These are phyloP conservation scores for Paecilomyces formosus DNA, from an alignment of 2,329 filamentous ascomycete genomes.

Conservation along the genomic window DNA sequence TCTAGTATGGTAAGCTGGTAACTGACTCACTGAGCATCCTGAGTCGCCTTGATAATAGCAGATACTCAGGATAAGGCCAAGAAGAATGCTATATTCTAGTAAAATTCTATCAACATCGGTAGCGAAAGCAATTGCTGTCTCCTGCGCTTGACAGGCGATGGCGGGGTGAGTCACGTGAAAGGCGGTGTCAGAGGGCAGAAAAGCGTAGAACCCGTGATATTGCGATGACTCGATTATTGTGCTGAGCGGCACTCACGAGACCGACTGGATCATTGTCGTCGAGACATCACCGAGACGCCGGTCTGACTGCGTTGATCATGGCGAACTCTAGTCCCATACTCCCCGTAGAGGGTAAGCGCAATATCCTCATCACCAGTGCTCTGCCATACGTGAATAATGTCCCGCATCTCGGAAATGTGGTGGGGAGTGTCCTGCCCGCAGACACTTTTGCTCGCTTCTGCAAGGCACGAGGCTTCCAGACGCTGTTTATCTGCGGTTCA, in stretches of 20 bases:
- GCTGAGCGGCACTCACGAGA: background rate
- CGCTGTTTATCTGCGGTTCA: slow-evolving; percentile 72
- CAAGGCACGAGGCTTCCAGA: slow-evolving; percentile 58
- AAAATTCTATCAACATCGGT: background rate
- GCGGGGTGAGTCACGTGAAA: background rate
- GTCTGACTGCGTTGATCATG: slow-evolving; percentile 3
- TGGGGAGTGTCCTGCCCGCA: slow-evolving; percentile 79
- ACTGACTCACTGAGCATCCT: background rate
- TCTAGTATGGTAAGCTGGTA: background rate
- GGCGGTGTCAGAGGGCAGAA: background rate
- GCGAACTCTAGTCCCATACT: slow-evolving; percentile 37
- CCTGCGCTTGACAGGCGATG: background rate
- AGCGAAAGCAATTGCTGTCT: background rate
- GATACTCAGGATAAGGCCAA: background rate
- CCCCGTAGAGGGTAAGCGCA: slow-evolving; percentile 67
- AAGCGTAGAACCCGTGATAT: background rate
- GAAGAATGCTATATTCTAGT: background rate
- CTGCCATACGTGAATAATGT: slow-evolving; percentile 76
- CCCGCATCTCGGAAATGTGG: slow-evolving; percentile 81
- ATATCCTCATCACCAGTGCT: slow-evolving; percentile 87
- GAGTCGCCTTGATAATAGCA: background rate
- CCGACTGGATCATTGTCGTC: background rate
- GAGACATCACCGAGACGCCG: background rate
- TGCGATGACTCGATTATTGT: background rate
- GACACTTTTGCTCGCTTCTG: slow-evolving; percentile 62